These are phyloP conservation scores for Geotrichum bryndzae DNA, from an alignment of 1,139 yeast genomes.

Conservation along the genomic window DNA sequence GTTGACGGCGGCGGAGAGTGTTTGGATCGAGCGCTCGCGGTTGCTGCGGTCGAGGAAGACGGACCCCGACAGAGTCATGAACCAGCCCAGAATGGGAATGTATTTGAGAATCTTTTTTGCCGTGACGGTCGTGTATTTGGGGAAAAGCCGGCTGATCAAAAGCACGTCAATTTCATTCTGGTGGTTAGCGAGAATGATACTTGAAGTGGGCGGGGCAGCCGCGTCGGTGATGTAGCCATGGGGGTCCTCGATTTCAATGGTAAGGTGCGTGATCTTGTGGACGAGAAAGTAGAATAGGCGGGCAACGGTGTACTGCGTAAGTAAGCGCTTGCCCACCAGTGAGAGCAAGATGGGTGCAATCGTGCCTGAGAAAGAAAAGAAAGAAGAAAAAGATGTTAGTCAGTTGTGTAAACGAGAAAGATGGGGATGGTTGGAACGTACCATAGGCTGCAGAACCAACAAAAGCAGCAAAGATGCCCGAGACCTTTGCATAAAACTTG, in stretches of 20 bases:
- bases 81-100: conserved; percentile 96
- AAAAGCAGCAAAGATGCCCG: conserved; percentile 7
- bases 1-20: conserved; percentile 63
- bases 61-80: conserved; percentile 85
- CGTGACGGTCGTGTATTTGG: conserved; percentile 85
- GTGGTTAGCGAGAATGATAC: conserved; percentile 79
- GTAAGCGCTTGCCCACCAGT: conserved; percentile 9
- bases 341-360: conserved; percentile 11
- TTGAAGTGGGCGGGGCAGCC: conserved; percentile 51
- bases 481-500: conserved; percentile 10
- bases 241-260: conserved; percentile 8
- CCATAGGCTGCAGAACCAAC: conserved; percentile 17
- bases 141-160: conserved; percentile 75
- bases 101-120: conserved; percentile 80
- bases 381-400: not conserved
- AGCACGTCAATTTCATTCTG: conserved; percentile 80
- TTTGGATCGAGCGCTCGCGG: conserved; percentile 65
- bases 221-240: not conserved
- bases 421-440: not conserved
- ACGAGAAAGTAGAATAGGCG: conserved; percentile 11
- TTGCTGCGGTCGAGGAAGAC: conserved; percentile 84
- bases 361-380: not conserved
- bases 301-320: conserved; percentile 16
- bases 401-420: too few species aligned
- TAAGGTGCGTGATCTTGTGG: conserved; percentile 5